Base-by-base conservation (phyloP, 75 land plant species). In the Sequoia sempervirens region DNA sequence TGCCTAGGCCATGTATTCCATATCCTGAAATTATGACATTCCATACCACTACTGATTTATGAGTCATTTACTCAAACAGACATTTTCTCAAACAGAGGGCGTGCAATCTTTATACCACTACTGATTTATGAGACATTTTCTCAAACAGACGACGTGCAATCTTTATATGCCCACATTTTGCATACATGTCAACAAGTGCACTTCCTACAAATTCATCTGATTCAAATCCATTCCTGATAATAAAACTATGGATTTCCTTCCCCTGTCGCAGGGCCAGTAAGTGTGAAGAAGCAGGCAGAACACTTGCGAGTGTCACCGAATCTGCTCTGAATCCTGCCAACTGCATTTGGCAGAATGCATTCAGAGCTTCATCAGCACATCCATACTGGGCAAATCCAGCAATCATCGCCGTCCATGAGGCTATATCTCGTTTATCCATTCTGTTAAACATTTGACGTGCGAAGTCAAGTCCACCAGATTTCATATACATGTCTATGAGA, bases 401-500 rank as follows among this genome's bases (percentile, higher is more conserved):
- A 30, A 69, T 69, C 73, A 30, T 69, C 2, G 73, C 73, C 5
- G 34, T 69, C 73, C 73, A 69, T 69, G 73, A 69, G 34, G 30
- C 73, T 30, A 28, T 69, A 30, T 69, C 73, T 69, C 73, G n/a
- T 66, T 66, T 2, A n/a, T 0, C 9, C 70, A 66, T 66, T 66
- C n/a, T 66, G 30, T 66, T 28, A 66, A 66, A 66, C 32, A 66
- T 28, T 66, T 66, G 30, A 10, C 70, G 70, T 28, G 70, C 70
- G 86, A 83, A 72, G 87, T 91, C 26, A 82, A 84, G 86, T 64
- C 90, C 91, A 14, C 92, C 92, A 61, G 90, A 90, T 76, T 91
- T 94, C 4, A 90, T 84, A 82, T 94, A 94, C 93, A 94, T 91
- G 68, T 88, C 90, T 43, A 94, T 79, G 13, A 94, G 84, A 1